Conservation (phyloP, 2,329 filamentous ascomycete species). For the Venturia nashicola region DNA sequence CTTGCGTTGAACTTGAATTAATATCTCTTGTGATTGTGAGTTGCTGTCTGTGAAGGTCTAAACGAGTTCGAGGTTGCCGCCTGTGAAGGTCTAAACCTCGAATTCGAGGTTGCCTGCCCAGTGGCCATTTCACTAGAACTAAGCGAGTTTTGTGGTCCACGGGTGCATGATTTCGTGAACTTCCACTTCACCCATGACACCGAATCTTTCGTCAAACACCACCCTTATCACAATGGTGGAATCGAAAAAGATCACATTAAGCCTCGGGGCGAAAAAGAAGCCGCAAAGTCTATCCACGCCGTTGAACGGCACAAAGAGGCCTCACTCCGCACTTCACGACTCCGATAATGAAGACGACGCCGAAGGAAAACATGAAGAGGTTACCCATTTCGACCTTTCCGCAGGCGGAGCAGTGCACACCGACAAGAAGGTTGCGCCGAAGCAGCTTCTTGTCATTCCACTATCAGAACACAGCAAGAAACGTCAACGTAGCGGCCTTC, state of each 20-base stretch:
- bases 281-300: background rate
- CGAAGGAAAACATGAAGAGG: constrained; percentile 22
- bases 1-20: background rate
- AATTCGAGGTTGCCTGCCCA: background rate
- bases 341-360: constrained; percentile 8
- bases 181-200: background rate
- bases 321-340: constrained; percentile 8
- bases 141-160: background rate
- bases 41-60: background rate
- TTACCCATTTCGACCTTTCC: constrained; percentile 42
- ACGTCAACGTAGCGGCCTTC: constrained; percentile 44
- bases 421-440: constrained; percentile 22
- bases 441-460: constrained; percentile 43
- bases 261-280: background rate
- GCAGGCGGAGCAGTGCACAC: constrained; percentile 33
- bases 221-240: background rate
- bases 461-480: constrained; percentile 43
- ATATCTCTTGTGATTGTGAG: background rate
- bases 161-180: background rate
- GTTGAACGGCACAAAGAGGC: constrained; percentile 5
- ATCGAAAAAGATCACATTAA: background rate
- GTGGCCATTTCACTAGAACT: background rate
- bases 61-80: background rate
- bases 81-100: background rate
- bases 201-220: background rate